phyloP scores from a whole-genome alignment of 2,329 filamentous ascomycete species.

The Aspergillus felis region DNA sequence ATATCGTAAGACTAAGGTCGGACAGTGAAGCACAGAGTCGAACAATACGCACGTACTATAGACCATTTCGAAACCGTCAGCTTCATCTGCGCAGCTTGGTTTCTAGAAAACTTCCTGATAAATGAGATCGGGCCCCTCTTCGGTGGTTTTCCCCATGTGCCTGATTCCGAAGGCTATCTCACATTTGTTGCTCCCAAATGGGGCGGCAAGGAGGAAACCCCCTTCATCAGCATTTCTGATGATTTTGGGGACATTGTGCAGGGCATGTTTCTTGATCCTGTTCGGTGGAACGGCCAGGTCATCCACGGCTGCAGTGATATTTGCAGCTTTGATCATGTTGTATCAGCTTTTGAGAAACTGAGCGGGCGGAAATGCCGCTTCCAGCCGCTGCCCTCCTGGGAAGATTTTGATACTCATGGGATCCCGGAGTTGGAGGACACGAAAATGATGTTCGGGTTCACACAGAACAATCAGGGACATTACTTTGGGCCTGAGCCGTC shows the following conservation, averaged over 20 bases:
- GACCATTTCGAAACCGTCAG: constrained; percentile 34
- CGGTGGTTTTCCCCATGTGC: constrained; percentile 40
- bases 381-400: constrained; percentile 6
- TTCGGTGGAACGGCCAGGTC: constrained; percentile 33
- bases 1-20: not conserved
- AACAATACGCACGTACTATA: constrained; percentile 32
- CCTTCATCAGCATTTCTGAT: constrained; percentile 38
- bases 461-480: constrained; percentile 5
- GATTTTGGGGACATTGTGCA: constrained; percentile 48
- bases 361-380: constrained; percentile 7
- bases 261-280: constrained; percentile 41
- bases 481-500: constrained; percentile 8
- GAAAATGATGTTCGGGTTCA: constrained; percentile 11
- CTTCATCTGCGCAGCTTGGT: constrained; percentile 41
- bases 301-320: constrained; percentile 40
- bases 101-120: constrained; percentile 41
- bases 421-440: constrained; percentile 8
- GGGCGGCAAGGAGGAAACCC: constrained; percentile 39
- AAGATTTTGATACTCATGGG: constrained; percentile 9
- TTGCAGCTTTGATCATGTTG: constrained; percentile 25
- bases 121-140: constrained; percentile 33
- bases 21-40: constrained; percentile 33
- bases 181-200: constrained; percentile 37
- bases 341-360: constrained; percentile 3
- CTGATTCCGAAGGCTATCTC: constrained; percentile 35